A percentile compares a stretch with the other conserved stretches of the same genome.
Evolutionary conservation across 163 green algal species (phyloP).

Genomic region (Scenedesmus sp.): DNA sequence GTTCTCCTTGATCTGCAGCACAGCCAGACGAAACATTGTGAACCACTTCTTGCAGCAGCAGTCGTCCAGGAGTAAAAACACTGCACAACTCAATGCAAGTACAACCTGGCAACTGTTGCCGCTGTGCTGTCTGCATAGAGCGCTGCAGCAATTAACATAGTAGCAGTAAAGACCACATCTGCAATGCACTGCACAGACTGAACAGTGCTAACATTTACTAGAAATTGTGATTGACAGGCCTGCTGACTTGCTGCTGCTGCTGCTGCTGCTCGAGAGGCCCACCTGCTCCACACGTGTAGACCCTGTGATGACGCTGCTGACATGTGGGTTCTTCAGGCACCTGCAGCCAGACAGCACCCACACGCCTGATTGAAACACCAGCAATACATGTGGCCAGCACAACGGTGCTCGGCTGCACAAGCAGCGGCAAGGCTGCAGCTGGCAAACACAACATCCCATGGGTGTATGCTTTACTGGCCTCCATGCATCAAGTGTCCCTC

Average conservation of each 20-base stretch:
- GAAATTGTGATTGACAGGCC: no score
- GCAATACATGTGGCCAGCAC: not conserved
- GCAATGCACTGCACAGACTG: no score
- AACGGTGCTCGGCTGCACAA: no score
- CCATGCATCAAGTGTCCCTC: no score
- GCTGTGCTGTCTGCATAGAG: no score
- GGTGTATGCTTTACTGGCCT: no score
- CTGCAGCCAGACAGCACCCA: not conserved
- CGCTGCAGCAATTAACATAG: not conserved
- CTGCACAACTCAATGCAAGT: no score
- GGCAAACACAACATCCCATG: not conserved
- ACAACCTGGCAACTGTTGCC: not conserved
- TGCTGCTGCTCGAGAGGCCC: not conserved
- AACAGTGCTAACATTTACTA: no score
- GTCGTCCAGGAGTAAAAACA: no score
- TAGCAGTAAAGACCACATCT: no score
- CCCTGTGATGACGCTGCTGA: constrained; percentile 88
- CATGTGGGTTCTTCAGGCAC: constrained; percentile 73
- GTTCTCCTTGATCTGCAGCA: constrained; percentile 54
- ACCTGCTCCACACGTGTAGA: constrained; percentile 80
- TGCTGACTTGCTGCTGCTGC: not conserved
- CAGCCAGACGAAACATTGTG: not conserved
- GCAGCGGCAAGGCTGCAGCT: not conserved
- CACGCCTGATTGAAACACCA: no score
- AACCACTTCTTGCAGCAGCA: no score